These are phyloP conservation scores for Kwoniella newhampshirensis DNA, from an alignment of 768 basidiomycete genomes.

Conservation along the genomic window DNA sequence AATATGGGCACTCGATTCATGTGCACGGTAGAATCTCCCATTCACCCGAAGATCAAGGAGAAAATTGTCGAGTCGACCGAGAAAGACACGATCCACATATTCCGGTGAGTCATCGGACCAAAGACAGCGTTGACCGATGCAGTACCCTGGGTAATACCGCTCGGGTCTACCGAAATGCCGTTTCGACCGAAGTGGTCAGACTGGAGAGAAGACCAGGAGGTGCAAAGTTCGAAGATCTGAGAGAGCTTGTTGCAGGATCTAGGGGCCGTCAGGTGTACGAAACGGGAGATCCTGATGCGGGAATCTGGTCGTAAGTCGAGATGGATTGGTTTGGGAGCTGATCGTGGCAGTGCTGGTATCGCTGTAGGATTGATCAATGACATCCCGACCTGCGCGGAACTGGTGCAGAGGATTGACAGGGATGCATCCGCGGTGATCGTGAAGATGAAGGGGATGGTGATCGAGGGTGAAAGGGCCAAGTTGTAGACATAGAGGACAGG, in stretches of 20 bases:
- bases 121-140: neutral
- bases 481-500: constrained; percentile 16
- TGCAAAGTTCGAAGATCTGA: constrained; percentile 80
- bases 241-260: constrained; percentile 59
- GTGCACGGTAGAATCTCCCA: constrained; percentile 85
- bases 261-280: constrained; percentile 59
- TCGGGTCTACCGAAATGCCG: constrained; percentile 61
- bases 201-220: constrained; percentile 78
- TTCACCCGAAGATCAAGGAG: constrained; percentile 86
- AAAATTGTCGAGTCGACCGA: constrained; percentile 81
- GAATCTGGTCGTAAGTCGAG: constrained; percentile 67
- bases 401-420: constrained; percentile 67
- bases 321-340: neutral
- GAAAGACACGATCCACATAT: constrained; percentile 78
- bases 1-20: constrained; percentile 93
- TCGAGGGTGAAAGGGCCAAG: constrained; percentile 14
- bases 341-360: constrained; percentile 43
- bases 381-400: constrained; percentile 73
- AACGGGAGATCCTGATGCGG: constrained; percentile 77
- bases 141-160: constrained; percentile 39
- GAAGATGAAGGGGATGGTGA: constrained; percentile 20
- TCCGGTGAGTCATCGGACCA: constrained; percentile 64
- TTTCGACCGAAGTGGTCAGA: constrained; percentile 78
- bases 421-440: constrained; percentile 71
- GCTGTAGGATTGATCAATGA: constrained; percentile 65